These are phyloP conservation scores for Shiraia bambusicola DNA, from an alignment of 2,329 filamentous ascomycete genomes.

Conservation along the genomic window DNA sequence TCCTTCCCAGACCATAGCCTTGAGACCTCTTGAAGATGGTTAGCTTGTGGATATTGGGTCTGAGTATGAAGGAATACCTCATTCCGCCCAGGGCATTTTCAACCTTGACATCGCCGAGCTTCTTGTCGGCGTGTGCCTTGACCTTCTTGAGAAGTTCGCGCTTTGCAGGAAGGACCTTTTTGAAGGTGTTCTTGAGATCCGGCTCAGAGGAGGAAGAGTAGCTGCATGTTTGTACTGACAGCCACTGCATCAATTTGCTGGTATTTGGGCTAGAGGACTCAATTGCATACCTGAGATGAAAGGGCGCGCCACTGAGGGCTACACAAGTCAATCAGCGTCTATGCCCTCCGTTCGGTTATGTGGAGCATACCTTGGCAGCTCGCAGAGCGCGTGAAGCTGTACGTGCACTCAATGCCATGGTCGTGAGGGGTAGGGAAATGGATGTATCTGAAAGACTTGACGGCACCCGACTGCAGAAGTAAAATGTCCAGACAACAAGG, in stretches of 20 bases:
- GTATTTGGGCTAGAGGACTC: conserved; percentile 4
- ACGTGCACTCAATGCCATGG: conserved; percentile 67
- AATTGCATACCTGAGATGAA: conserved; percentile 42
- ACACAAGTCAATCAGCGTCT: conserved; percentile 16
- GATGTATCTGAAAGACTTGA: conserved; percentile 13
- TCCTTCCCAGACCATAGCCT: conserved; percentile 98
- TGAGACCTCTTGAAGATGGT: conserved; percentile 64
- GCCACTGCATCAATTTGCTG: conserved; percentile 15
- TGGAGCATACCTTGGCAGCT: conserved; percentile 60
- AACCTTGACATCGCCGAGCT: conserved; percentile 88
- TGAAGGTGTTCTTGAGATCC: conserved; percentile 85
- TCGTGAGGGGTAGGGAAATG: conserved; percentile 35
- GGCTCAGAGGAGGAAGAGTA: conserved; percentile 79
- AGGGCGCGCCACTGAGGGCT: conserved; percentile 37
- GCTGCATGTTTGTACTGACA: conserved; percentile 50
- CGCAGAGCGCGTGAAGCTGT: conserved; percentile 64
- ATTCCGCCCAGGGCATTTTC: conserved; percentile 94
- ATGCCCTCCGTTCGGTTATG: neutral
- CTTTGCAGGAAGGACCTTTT: conserved; percentile 84
- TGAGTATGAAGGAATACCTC: conserved; percentile 56
- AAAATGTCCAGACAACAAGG: conserved; percentile 2
- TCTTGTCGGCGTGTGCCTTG: conserved; percentile 79
- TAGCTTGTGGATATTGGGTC: conserved; percentile 5
- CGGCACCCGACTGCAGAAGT: conserved; percentile 13
- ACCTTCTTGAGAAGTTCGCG: conserved; percentile 91